Evolutionary conservation across 192 early-diverging fungal species (phyloP).

Genomic region (Bifiguratus adelaidae): DNA sequence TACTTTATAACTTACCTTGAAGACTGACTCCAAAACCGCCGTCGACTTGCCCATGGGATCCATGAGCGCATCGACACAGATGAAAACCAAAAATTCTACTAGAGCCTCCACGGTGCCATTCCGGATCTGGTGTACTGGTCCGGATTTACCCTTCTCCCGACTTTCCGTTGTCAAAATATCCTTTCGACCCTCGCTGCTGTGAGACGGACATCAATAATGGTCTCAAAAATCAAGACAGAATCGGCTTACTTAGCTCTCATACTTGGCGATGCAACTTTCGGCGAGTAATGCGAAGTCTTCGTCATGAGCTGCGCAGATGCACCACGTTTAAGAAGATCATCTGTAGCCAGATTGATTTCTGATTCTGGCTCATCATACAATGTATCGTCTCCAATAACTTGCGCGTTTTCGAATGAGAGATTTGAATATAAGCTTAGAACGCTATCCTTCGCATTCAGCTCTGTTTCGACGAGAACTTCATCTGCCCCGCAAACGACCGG

Average conservation of each 20-base stretch:
- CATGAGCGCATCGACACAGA: constrained; percentile 41
- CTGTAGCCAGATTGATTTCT: background rate
- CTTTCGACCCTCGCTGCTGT: no score
- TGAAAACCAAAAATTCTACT: constrained; percentile 41
- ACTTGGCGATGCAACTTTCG: no score
- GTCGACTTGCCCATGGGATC: constrained; percentile 29
- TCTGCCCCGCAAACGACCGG: constrained; percentile 33
- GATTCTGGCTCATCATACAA: constrained; percentile 6
- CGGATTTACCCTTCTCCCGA: no score
- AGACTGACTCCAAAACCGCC: constrained; percentile 24
- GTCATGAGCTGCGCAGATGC: no score
- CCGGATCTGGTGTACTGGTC: no score
- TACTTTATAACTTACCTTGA: constrained; percentile 21
- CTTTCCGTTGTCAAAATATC: no score
- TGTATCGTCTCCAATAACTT: background rate
- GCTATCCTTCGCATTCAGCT: constrained; percentile 29
- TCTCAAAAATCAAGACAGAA: no score
- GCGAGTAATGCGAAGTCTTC: no score
- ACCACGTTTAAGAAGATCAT: no score
- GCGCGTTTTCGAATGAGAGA: background rate
- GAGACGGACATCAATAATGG: no score
- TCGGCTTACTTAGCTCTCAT: no score
- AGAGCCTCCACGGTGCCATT: constrained; percentile 26
- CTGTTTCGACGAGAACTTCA: constrained; percentile 24
- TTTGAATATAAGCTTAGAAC: background rate